Percentiles rank a stretch among this genome's conserved stretches.
Conservation (phyloP, 768 basidiomycete species). For the Lactarius tabidus region DNA sequence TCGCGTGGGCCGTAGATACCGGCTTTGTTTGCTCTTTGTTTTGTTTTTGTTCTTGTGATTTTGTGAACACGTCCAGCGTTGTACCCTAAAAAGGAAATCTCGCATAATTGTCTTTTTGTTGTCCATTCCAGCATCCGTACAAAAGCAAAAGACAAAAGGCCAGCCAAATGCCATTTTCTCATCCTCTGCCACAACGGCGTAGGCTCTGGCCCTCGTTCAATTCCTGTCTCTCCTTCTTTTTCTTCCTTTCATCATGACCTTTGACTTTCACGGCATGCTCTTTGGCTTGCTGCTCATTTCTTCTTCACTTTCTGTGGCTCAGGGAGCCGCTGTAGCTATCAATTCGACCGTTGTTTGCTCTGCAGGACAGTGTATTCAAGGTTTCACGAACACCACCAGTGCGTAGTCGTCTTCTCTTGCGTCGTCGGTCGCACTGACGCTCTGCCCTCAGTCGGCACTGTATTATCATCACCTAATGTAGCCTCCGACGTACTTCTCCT, state of each 20-base stretch:
- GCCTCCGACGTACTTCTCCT: slow-evolving; percentile 58
- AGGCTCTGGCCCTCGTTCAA: slow-evolving; percentile 9
- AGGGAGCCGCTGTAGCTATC: slow-evolving; percentile 1
- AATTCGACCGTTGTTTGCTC: slow-evolving; percentile 65
- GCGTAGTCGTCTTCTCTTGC: slow-evolving; percentile 36
- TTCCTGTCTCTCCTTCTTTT: background rate
- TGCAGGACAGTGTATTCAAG: slow-evolving; percentile 87
- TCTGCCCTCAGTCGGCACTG: slow-evolving; percentile 58
- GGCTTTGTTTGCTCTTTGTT: background rate
- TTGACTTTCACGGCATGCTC: slow-evolving; percentile 11
- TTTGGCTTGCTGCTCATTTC: slow-evolving; percentile 13
- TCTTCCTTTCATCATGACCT: slow-evolving; percentile 10
- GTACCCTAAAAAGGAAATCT: slow-evolving; percentile 14
- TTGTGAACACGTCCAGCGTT: background rate
- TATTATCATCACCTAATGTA: slow-evolving; percentile 51
- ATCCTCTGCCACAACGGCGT: slow-evolving; percentile 5
- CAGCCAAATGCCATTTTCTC: background rate
- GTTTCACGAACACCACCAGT: slow-evolving; percentile 67
- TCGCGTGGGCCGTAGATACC: background rate
- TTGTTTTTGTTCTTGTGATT: background rate
- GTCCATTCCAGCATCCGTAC: slow-evolving; percentile 9
- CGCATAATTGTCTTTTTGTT: background rate
- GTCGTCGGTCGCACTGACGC: background rate
- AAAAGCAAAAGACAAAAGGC: background rate
- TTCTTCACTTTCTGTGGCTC: background rate